Percentiles rank a stretch among this genome's conserved stretches.
Evolutionary conservation across 345 rosid species (phyloP).

Genomic region (Eucalyptus pauciflora): DNA sequence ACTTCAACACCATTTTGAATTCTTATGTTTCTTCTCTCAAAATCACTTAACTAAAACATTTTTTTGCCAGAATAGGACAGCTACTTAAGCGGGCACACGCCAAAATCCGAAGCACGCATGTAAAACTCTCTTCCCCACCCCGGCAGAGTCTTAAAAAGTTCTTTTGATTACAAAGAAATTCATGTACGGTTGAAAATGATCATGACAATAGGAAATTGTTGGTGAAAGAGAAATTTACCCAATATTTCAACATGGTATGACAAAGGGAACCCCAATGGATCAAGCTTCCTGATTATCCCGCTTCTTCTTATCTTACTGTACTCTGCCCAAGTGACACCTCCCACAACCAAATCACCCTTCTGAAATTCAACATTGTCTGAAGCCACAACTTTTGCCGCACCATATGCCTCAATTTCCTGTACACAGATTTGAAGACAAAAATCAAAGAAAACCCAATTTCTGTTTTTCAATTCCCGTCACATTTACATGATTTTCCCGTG

Average conservation of each 20-base stretch:
- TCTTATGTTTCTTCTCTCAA: neutral
- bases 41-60: neutral
- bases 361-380: constrained; percentile 33
- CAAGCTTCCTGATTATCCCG: constrained; percentile 23
- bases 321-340: constrained; percentile 35
- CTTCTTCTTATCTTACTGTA: constrained; percentile 20
- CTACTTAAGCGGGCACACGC: neutral
- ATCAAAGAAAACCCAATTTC: neutral
- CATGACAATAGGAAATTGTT: no score
- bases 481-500: neutral
- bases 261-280: constrained; percentile 46
- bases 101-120: neutral
- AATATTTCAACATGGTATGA: constrained; percentile 5
- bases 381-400: constrained; percentile 37
- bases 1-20: neutral
- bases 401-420: constrained; percentile 30
- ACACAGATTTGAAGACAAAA: neutral
- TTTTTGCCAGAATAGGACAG: neutral
- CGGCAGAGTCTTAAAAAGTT: neutral
- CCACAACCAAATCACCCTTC: constrained; percentile 33
- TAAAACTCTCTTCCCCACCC: neutral
- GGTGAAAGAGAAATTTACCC: no score
- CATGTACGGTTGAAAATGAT: no score
- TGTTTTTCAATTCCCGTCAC: neutral
- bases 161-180: neutral